Evolutionary conservation across 495 filamentous ascomycete genomes (phyloP).

Genomic region (Neurospora africana): DNA sequence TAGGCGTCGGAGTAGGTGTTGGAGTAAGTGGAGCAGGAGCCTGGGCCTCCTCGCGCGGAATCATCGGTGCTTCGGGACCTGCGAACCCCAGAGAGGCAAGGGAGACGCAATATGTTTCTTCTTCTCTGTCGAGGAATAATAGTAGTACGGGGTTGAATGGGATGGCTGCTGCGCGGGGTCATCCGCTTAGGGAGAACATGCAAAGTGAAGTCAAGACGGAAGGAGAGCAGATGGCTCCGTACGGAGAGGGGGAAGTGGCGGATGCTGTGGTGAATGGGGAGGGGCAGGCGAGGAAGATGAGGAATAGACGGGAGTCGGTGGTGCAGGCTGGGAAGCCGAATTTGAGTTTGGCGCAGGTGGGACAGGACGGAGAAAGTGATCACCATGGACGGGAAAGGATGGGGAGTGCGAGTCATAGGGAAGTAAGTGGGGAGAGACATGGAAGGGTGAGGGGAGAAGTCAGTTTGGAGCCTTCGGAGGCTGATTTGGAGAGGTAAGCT

Average conservation of each 20-base stretch:
- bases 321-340: neutral
- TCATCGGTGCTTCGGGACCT: conserved; percentile 20
- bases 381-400: neutral
- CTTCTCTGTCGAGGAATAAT: neutral
- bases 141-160: neutral
- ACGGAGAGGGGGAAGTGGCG: conserved; percentile 46
- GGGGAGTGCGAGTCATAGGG: neutral
- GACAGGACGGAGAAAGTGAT: neutral
- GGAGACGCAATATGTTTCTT: conserved; percentile 4
- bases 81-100: conserved; percentile 8
- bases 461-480: conserved; percentile 22
- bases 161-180: neutral
- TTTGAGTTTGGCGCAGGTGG: neutral
- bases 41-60: conserved; percentile 21
- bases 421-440: conserved; percentile 3
- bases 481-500: conserved; percentile 30
- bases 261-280: conserved; percentile 35
- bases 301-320: neutral
- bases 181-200: neutral
- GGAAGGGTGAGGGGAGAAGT: conserved; percentile 17
- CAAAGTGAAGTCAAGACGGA: conserved; percentile 27
- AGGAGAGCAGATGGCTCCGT: conserved; percentile 46
- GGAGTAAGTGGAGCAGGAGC: conserved; percentile 15
- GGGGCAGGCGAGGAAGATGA: conserved; percentile 23
- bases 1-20: neutral